Evolutionary conservation across 2,329 filamentous ascomycete species (phyloP), one percentile per base, ranked within the genome.

Genomic region (Chalaropsis ovoidea): DNA sequence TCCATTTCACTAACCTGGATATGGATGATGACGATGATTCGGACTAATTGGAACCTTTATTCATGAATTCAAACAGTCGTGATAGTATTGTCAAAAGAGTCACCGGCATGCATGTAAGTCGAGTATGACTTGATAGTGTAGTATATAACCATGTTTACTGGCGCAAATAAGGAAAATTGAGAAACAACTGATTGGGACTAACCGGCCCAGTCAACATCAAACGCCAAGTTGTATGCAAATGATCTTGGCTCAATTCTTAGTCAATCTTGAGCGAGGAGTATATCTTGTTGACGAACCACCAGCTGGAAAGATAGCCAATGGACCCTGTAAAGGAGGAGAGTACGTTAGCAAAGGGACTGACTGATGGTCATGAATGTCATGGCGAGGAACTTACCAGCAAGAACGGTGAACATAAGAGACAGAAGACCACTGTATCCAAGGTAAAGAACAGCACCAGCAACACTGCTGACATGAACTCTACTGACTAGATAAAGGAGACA

Each of bases 211-310:
- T 10, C 27, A 39, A 35, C 24, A 56, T 56, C 15, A 56, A 56
- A 56, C 27, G 27, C 52, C 52, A 35, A 17, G 6, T 35, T 56
- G 24, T 56, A 56, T 35, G 27, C 61, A 41, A 63, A 43, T 24
- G 19, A 7, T 7, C 22, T 27, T 13, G 39, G 15, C 49, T 19
- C 42, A 35, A 49, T 7, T 4, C 56, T 75, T 78, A 99, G 74
- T 99, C 94, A 69, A 99, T 91, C 80, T 99, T 99, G 78, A 99
- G 95, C n/a, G 92, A 96, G 27, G 85, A 80, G 75, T 99, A 99
- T 68, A 99, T 99, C 75, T 89, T 93, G 70, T 89, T 85, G 64
- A 95, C 88, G 74, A 99, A 99, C 74, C 88, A 83, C 90, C 92
- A 97, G 74, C 90, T 95, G 8, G 94, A 86, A 71, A 96, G 90